These are phyloP conservation scores for Neofusicoccum laricinum DNA, from an alignment of 2,329 filamentous ascomycete genomes.

Conservation along the genomic window DNA sequence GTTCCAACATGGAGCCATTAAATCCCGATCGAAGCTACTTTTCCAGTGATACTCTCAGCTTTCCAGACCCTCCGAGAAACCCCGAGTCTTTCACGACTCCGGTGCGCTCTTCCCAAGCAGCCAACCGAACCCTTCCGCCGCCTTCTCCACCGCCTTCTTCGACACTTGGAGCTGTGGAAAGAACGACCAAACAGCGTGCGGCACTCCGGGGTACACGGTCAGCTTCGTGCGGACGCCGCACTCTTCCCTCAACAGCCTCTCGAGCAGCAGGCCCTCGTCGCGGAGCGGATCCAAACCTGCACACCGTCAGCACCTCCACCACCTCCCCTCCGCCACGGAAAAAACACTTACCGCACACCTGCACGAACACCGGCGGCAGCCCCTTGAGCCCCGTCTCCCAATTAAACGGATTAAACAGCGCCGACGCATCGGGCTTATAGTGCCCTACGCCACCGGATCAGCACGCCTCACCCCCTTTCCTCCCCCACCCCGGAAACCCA, in stretches of 20 bases:
- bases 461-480: neutral
- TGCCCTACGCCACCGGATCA: slow-evolving; percentile 19
- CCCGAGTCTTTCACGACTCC: too few relatives aligned
- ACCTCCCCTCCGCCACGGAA: neutral
- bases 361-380: slow-evolving; percentile 49
- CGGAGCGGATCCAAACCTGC: slow-evolving; percentile 44
- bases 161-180: slow-evolving; percentile 28
- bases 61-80: too few relatives aligned
- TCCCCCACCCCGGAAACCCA: neutral
- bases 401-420: slow-evolving; percentile 24
- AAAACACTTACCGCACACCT: slow-evolving; percentile 42
- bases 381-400: slow-evolving; percentile 23
- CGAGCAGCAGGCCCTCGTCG: slow-evolving; percentile 55
- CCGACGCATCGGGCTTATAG: slow-evolving; percentile 31
- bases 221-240: slow-evolving; percentile 43
- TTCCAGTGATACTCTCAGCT: too few relatives aligned
- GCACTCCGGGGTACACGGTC: slow-evolving; percentile 43
- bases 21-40: too few relatives aligned
- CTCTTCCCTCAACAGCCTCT: slow-evolving; percentile 45
- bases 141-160: slow-evolving; percentile 27
- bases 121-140: slow-evolving; percentile 35
- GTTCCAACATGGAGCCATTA: too few relatives aligned
- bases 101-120: slow-evolving; percentile 21
- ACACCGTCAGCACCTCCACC: neutral
- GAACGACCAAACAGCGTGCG: slow-evolving; percentile 40